Evolutionary conservation across 768 basidiomycete genomes (phyloP), one percentile per base, ranked within the genome.

Genomic region (Strobilomyces confusus): DNA sequence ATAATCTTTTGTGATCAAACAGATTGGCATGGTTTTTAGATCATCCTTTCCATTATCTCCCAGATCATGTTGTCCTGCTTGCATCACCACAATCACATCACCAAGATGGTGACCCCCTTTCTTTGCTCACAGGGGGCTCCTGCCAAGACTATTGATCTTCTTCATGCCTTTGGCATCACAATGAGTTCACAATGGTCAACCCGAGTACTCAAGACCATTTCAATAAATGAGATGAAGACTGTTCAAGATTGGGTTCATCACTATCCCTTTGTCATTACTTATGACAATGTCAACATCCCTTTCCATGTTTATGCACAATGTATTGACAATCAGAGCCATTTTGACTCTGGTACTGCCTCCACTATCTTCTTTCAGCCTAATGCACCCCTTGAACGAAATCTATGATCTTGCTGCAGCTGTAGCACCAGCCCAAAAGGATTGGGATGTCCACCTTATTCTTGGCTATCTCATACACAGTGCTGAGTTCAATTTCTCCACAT

Each of bases 291-390:
- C 5, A 50, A 72, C 19, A 52, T 75, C 5, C 59, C 69, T 0
- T 72, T 76, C 51, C 60, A 60, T 14, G 64, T 70, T 7, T 76
- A 70, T 52, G 68, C 73, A 0, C 76, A 77, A 43, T 56, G 68
- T 0, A 23, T 75, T 2, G 62, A 75, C 48, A 75, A 75, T 22
- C 62, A 72, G 43, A 54, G 54, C 5, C 57, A 71, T 15, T 72
- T 76, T 53, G 70, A 66, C 15, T 71, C 47, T 58, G 74, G 75
- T 0, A 72, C 67, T 0, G 71, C 70, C 0, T 72, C 64, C 0
- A 73, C 73, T 1, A 23, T 58, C 2, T 73, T 66, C 44, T 55
- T 74, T 57, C 67, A 69, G 49, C 65, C 52, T 0, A 55, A 64
- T 48, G 64, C 64, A 1, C 51, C 36, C 20, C 46, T 44, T 0